These are phyloP conservation scores for Terfezia claveryi DNA, from an alignment of 495 filamentous ascomycete species.

Conservation along the genomic window DNA sequence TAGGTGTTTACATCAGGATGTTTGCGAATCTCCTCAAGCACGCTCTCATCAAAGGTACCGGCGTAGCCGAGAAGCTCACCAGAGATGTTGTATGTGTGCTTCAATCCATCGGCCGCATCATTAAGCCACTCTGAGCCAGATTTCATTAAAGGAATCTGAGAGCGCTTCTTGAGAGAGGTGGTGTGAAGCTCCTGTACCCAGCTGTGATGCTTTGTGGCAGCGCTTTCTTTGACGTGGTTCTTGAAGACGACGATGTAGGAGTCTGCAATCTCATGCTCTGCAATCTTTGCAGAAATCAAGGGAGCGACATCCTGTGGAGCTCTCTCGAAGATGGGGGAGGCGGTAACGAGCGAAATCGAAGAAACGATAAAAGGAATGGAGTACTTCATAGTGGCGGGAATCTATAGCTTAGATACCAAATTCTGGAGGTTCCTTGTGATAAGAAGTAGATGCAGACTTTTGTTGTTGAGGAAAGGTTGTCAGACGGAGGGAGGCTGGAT, in stretches of 20 bases:
- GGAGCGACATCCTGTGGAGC: constrained; percentile 71
- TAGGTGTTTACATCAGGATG: constrained; percentile 79
- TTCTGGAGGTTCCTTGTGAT: not conserved
- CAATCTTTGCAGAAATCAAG: constrained; percentile 54
- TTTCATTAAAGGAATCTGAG: constrained; percentile 41
- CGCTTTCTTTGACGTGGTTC: constrained; percentile 53
- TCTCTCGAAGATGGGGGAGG: constrained; percentile 42
- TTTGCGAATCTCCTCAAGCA: constrained; percentile 80
- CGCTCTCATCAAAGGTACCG: constrained; percentile 82
- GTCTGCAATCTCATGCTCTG: constrained; percentile 49
- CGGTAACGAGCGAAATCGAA: constrained; percentile 26
- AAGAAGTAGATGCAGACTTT: not conserved
- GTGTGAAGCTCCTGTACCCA: constrained; percentile 80
- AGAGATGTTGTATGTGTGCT: constrained; percentile 86
- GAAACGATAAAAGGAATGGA: constrained; percentile 20
- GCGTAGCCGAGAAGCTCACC: constrained; percentile 71
- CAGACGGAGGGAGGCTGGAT: constrained; percentile 11
- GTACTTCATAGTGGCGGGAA: constrained; percentile 18
- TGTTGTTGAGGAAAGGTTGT: constrained; percentile 5
- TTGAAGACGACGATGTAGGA: constrained; percentile 98
- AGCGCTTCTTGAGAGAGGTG: constrained; percentile 60
- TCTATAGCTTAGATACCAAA: not conserved
- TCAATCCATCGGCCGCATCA: constrained; percentile 36
- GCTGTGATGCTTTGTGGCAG: constrained; percentile 54
- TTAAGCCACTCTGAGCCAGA: not conserved